phyloP scores from a whole-genome alignment of 768 basidiomycete genomes.

The Brasilioporus rufonigricans region DNA sequence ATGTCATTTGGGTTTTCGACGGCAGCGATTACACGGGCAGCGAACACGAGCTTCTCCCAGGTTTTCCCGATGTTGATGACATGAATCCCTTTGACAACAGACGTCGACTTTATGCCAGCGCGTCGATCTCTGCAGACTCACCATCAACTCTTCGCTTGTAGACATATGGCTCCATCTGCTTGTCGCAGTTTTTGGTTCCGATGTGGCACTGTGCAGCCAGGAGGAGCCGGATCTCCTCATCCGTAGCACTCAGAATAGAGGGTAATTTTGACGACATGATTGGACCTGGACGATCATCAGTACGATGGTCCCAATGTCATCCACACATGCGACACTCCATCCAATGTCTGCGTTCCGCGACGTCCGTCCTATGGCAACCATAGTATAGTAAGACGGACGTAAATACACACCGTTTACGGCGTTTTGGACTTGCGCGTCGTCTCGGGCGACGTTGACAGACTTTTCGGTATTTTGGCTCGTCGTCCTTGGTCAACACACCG shows the following conservation, averaged over 20 bases:
- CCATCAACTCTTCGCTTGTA: slow-evolving; percentile 96
- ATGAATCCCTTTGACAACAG: slow-evolving; percentile 71
- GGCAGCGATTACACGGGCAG: slow-evolving; percentile 95
- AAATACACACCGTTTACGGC: slow-evolving; percentile 39
- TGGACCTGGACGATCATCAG: slow-evolving; percentile 34
- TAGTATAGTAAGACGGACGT: neutral
- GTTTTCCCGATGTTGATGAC: slow-evolving; percentile 99
- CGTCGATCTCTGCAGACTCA: slow-evolving; percentile 39
- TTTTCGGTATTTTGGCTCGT: slow-evolving; percentile 26
- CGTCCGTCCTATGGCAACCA: slow-evolving; percentile 5
- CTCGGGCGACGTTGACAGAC: slow-evolving; percentile 39
- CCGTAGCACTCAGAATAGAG: slow-evolving; percentile 87
- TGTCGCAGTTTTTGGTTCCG: slow-evolving; percentile 99
- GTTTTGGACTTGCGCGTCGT: slow-evolving; percentile 40
- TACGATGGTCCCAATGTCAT: slow-evolving; percentile 21
- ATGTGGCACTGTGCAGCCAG: slow-evolving; percentile 96
- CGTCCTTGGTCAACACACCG: slow-evolving; percentile 7
- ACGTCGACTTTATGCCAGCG: slow-evolving; percentile 12
- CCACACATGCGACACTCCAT: slow-evolving; percentile 36
- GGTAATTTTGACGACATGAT: slow-evolving; percentile 87
- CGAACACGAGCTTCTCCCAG: slow-evolving; percentile 99
- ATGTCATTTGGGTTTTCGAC: slow-evolving; percentile 98
- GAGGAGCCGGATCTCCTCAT: slow-evolving; percentile 96
- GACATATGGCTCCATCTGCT: slow-evolving; percentile 98
- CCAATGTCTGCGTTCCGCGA: slow-evolving; percentile 20